Evolutionary conservation across 192 early-diverging fungal species (phyloP).

Genomic region (Coemansia sp.): DNA sequence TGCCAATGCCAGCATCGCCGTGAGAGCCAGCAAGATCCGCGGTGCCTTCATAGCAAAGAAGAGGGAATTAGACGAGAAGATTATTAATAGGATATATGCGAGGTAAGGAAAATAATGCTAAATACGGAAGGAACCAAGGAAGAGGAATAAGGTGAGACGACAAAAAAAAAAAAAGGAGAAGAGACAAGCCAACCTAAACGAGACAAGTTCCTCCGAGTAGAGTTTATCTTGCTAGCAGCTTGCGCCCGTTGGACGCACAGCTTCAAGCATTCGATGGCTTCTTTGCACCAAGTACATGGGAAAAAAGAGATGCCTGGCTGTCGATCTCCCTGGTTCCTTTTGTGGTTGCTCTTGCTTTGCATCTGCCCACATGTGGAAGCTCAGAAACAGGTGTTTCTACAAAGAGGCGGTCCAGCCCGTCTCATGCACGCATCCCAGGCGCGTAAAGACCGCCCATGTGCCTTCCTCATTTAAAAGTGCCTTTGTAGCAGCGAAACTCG

Average conservation of each 20-base stretch:
- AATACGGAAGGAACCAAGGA: not conserved
- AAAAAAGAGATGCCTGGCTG: not conserved
- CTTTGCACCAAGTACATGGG: too few species aligned
- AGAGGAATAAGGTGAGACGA: not conserved
- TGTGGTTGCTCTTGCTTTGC: not conserved
- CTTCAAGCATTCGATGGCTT: not conserved
- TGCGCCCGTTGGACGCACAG: too few species aligned
- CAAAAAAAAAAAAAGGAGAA: not conserved
- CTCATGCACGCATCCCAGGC: not conserved
- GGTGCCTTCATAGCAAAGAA: not conserved
- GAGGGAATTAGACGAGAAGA: too few species aligned
- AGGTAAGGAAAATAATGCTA: not conserved
- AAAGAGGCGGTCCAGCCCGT: not conserved
- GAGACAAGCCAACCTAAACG: not conserved
- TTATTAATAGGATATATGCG: too few species aligned
- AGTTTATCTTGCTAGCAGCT: not conserved
- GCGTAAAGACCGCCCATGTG: too few species aligned
- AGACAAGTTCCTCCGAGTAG: not conserved
- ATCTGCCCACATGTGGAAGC: not conserved
- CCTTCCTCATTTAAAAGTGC: too few species aligned
- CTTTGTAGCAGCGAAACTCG: conserved; percentile 3
- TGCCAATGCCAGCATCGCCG: not conserved
- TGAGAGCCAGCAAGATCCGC: not conserved
- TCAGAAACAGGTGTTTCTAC: not conserved
- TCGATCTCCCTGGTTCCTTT: not conserved